Evolutionary conservation across 1,139 yeast genomes (phyloP).

Genomic region (Kazachstania sp.): DNA sequence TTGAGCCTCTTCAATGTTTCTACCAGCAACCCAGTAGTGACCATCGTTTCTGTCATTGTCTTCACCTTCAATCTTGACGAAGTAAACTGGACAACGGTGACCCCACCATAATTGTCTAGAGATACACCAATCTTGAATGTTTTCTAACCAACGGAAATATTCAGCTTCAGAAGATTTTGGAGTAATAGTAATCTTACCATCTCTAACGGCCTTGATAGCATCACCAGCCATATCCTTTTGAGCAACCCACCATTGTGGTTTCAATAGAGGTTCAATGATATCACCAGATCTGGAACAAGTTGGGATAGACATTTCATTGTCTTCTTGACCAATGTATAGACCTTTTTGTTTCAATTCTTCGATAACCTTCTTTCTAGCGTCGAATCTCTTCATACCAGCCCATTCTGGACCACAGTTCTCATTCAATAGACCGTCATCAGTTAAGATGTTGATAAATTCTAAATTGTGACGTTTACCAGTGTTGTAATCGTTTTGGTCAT

Average conservation of each 20-base stretch:
- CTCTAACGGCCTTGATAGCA: slow-evolving; percentile 78
- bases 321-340: slow-evolving; percentile 73
- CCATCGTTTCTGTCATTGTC: slow-evolving; percentile 50
- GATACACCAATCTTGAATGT: slow-evolving; percentile 98
- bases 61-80: slow-evolving; percentile 68
- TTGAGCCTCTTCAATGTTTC: slow-evolving; percentile 72
- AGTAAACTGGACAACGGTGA: slow-evolving; percentile 95
- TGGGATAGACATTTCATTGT: slow-evolving; percentile 94
- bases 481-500: slow-evolving; percentile 91
- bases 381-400: slow-evolving; percentile 86
- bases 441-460: slow-evolving; percentile 80
- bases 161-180: slow-evolving; percentile 91
- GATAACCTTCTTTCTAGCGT: slow-evolving; percentile 81
- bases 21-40: slow-evolving; percentile 86
- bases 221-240: slow-evolving; percentile 84
- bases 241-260: slow-evolving; percentile 99
- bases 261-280: slow-evolving; percentile 87
- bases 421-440: slow-evolving; percentile 86
- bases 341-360: slow-evolving; percentile 70
- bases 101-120: slow-evolving; percentile 99
- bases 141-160: slow-evolving; percentile 91
- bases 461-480: slow-evolving; percentile 92
- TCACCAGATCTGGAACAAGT: slow-evolving; percentile 94
- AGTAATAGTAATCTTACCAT: slow-evolving; percentile 69
- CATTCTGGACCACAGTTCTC: slow-evolving; percentile 85